phyloP scores from a whole-genome alignment of 1,284 basidiomycete genomes.

The Pseudozyma sp. region DNA sequence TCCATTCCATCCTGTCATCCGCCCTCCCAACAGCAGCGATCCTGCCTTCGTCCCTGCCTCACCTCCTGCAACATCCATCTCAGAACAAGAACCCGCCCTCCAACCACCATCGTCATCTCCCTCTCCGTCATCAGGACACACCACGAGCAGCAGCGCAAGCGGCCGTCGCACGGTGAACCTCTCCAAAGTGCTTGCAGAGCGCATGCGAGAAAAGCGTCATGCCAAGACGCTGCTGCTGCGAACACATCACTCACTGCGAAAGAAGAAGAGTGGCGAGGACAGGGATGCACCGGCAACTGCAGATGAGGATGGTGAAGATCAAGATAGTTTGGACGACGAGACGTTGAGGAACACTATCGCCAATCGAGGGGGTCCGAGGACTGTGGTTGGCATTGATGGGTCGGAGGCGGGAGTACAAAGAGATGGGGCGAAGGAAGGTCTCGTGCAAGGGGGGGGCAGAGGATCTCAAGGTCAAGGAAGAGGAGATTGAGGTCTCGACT shows the following conservation, averaged over 20 bases:
- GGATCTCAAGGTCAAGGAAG: too few species aligned
- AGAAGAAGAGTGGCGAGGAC: background rate
- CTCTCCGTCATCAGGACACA: background rate
- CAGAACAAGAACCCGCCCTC: background rate
- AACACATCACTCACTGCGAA: constrained; percentile 35
- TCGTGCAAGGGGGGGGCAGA: too few species aligned
- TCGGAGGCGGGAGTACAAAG: background rate
- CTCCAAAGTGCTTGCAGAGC: constrained; percentile 30
- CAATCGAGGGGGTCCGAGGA: background rate
- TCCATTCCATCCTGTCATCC: too few species aligned
- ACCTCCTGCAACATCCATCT: background rate
- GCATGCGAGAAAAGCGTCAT: constrained; percentile 31
- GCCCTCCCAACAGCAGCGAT: too few species aligned
- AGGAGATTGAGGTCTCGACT: too few species aligned
- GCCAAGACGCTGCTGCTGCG: constrained; percentile 30
- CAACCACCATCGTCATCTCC: background rate
- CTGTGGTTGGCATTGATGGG: background rate
- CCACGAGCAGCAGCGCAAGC: background rate
- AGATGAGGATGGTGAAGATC: background rate
- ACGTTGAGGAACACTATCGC: constrained; percentile 23
- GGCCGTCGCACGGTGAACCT: constrained; percentile 11
- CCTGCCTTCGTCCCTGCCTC: too few species aligned
- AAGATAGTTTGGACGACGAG: constrained; percentile 4
- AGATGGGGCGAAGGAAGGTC: too few species aligned
- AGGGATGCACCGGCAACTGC: background rate